Evolutionary conservation across 371 early-diverging fungal species (phyloP), one percentile per base, ranked within the genome.

Genomic region (Conidiobolus incongruus): DNA sequence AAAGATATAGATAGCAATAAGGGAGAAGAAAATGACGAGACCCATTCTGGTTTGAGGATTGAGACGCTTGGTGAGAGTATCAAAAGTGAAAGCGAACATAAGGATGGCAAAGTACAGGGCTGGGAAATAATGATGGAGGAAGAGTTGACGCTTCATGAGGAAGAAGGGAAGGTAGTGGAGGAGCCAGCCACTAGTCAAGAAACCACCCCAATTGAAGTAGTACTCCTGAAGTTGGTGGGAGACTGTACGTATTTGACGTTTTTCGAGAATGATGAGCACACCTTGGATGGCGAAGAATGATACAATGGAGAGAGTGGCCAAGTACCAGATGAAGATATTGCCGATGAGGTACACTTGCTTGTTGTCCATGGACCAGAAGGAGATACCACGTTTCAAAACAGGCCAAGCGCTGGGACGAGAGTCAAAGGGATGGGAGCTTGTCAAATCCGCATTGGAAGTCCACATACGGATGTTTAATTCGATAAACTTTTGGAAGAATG

Each of bases 41-140:
- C 66, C 54, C 3, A 71, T 54, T 22, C 79, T 62, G n/a, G 52
- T 50, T 23, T 56, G 58, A 46, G 58, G 57, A 11, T 58, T 55
- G n/a, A 82, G 47, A 17, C 73, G 66, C 21, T 68, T 61, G 1
- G 81, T 66, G 15, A 76, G 53, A 40, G 83, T 53, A 47, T 92
- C 94, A 20, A 80, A 38, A 1, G 72, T 58, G 0, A 68, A 65
- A 38, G 72, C 64, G 26, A 75, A 59, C 0, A 74, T 66, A 44
- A 88, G 63, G 40, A 91, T 72, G n/a, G 79, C 61, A 55, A 85
- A 74, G 49, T 85, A 84, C 10, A 92, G 68, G 0, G 89, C 78
- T 5, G 97, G 95, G 22, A 96, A 68, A 53, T 98, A 99, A 60
- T 98, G 96, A 58, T 97, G 97, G 35, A 95, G 59, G 56, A 97